Evolutionary conservation across 31 red algal genomes (phyloP).

Genomic region (Asparagopsis taxiformis): DNA sequence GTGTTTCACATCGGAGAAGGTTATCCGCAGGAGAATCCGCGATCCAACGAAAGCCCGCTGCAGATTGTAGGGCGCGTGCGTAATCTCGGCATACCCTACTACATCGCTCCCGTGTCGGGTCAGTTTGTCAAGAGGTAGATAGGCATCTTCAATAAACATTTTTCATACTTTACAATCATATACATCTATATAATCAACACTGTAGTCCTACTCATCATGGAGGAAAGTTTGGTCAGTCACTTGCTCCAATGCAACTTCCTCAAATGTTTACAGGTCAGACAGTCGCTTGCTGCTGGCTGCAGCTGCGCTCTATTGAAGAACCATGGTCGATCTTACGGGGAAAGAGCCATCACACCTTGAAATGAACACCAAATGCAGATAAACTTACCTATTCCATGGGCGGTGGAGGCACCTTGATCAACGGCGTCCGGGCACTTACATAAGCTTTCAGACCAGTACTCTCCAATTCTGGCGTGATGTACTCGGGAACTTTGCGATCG

Average conservation of each 20-base stretch:
- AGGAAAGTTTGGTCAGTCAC: too few relatives aligned
- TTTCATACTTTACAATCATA: not conserved
- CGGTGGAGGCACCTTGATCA: conserved; percentile 38
- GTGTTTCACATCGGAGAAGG: not conserved
- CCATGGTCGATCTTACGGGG: conserved; percentile 74
- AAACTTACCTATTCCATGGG: conserved; percentile 5
- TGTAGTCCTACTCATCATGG: too few relatives aligned
- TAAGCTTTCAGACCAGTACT: conserved; percentile 28
- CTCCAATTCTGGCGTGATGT: conserved; percentile 20
- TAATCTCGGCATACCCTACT: not conserved
- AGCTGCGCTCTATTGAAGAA: conserved; percentile 23
- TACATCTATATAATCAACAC: not conserved
- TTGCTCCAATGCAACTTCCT: too few relatives aligned
- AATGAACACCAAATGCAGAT: not conserved
- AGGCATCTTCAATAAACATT: not conserved
- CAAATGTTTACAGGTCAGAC: conserved; percentile 9
- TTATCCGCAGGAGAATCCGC: not conserved
- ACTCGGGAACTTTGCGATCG: conserved; percentile 31
- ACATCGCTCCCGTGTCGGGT: not conserved
- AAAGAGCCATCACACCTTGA: conserved; percentile 58
- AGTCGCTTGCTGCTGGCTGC: conserved; percentile 30
- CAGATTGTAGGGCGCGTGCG: not conserved
- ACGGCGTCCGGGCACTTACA: conserved; percentile 27
- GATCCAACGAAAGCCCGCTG: not conserved
- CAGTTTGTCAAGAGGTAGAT: not conserved